phyloP scores from a whole-genome alignment of 2,329 filamentous ascomycete species.

The Diaporthe longicolla region DNA sequence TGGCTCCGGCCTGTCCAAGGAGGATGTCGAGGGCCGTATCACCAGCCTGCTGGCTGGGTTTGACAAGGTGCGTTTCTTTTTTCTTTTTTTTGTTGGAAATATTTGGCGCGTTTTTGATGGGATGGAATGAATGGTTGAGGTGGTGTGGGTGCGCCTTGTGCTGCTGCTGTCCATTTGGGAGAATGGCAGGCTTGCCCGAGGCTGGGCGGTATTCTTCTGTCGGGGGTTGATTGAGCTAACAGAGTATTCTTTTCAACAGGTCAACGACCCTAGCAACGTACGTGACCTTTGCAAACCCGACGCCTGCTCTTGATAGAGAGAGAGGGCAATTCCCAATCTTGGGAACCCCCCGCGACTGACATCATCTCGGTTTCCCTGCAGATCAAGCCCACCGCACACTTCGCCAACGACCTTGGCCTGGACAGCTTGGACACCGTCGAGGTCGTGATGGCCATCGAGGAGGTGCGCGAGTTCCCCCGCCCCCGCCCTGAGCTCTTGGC shows the following conservation, averaged over 20 bases:
- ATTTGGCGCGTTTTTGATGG: neutral
- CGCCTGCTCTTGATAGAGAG: too few species aligned
- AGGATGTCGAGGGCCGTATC: constrained; percentile 87
- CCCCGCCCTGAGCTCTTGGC: neutral
- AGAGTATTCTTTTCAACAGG: constrained; percentile 61
- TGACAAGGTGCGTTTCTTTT: constrained; percentile 82
- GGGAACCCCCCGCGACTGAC: too few species aligned
- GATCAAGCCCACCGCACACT: constrained; percentile 89
- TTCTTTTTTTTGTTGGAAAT: neutral
- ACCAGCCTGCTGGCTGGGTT: constrained; percentile 94
- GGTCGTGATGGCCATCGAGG: constrained; percentile 99
- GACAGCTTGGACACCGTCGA: constrained; percentile 99
- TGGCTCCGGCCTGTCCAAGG: constrained; percentile 80
- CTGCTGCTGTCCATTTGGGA: neutral
- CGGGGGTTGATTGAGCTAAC: constrained; percentile 44
- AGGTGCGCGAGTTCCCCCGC: constrained; percentile 67
- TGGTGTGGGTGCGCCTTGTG: neutral
- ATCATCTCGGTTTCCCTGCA: constrained; percentile 54
- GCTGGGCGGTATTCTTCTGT: neutral
- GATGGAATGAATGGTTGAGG: neutral
- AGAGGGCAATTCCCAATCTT: too few species aligned
- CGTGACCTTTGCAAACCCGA: too few species aligned
- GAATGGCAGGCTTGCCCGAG: too few species aligned
- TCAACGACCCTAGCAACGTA: constrained; percentile 77
- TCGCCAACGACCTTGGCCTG: constrained; percentile 95